These are phyloP conservation scores for Talaromyces sp. DNA, from an alignment of 2,329 filamentous ascomycete genomes.

Conservation along the genomic window DNA sequence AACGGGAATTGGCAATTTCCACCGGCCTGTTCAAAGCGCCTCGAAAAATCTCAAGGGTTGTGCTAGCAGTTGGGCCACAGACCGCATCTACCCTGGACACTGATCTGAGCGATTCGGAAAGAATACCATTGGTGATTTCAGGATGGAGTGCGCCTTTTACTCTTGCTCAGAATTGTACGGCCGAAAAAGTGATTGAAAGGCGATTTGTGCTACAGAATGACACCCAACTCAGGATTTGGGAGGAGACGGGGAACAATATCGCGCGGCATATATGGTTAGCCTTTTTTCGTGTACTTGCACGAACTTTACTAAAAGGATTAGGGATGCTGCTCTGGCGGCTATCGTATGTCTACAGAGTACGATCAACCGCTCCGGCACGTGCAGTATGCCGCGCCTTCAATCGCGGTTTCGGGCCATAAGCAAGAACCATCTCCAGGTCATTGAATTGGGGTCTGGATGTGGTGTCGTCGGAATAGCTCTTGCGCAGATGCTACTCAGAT, in stretches of 20 bases:
- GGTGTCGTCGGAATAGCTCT: constrained; percentile 66
- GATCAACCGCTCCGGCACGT: constrained; percentile 28
- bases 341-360: constrained; percentile 51
- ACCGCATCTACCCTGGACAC: constrained; percentile 18
- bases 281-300: not conserved
- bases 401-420: constrained; percentile 24
- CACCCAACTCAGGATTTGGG: constrained; percentile 53
- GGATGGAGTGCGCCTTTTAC: constrained; percentile 53
- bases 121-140: constrained; percentile 50
- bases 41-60: constrained; percentile 24
- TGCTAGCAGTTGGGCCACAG: constrained; percentile 27
- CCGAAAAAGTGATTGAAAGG: constrained; percentile 55
- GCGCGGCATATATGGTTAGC: constrained; percentile 66
- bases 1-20: constrained; percentile 32
- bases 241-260: constrained; percentile 70
- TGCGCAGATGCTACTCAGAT: constrained; percentile 50
- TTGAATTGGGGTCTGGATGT: constrained; percentile 67
- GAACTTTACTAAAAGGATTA: not conserved
- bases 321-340: constrained; percentile 60
- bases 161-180: constrained; percentile 38
- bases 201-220: constrained; percentile 46
- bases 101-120: constrained; percentile 22
- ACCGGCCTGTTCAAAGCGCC: constrained; percentile 27
- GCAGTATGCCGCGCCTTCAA: constrained; percentile 26
- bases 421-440: constrained; percentile 43